phyloP scores from a whole-genome alignment of 345 rosid species.

The Cardamine resedifolia region DNA sequence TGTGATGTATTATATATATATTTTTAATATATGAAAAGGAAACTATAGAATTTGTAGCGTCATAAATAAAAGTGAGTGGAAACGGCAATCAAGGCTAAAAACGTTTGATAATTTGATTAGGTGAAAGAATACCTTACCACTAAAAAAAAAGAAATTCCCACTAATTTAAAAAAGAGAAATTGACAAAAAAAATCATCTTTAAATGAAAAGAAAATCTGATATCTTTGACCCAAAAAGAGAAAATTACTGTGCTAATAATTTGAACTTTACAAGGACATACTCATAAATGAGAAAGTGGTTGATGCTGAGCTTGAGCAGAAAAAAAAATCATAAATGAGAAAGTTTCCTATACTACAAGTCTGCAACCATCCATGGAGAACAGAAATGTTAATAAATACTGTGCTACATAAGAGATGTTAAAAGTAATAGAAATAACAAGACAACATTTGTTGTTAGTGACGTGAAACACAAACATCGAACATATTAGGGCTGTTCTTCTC shows the following conservation, averaged over 20 bases:
- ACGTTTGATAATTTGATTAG: constrained; percentile 23
- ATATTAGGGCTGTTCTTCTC: not conserved
- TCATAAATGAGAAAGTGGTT: not conserved
- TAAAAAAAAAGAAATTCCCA: constrained; percentile 24
- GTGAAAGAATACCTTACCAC: constrained; percentile 12
- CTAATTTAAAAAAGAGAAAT: constrained; percentile 29
- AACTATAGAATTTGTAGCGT: not conserved
- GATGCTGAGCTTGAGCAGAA: too few relatives aligned
- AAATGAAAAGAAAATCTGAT: constrained; percentile 10
- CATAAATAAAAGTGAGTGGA: not conserved
- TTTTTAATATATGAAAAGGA: not conserved
- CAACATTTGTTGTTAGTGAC: not conserved
- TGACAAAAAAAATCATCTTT: constrained; percentile 23
- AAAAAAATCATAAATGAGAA: not conserved
- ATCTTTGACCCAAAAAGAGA: constrained; percentile 34
- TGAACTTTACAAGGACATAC: not conserved
- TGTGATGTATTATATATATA: not conserved
- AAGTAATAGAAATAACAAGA: not conserved
- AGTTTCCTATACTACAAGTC: not conserved
- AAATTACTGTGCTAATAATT: constrained; percentile 29
- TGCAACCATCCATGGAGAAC: constrained; percentile 8
- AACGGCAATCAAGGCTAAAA: not conserved
- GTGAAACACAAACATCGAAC: not conserved
- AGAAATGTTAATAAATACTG: too few relatives aligned
- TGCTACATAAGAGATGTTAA: too few relatives aligned